Evolutionary conservation across 805 yeast genomes (phyloP).

Genomic region (Barnettozyma botsteinii): DNA sequence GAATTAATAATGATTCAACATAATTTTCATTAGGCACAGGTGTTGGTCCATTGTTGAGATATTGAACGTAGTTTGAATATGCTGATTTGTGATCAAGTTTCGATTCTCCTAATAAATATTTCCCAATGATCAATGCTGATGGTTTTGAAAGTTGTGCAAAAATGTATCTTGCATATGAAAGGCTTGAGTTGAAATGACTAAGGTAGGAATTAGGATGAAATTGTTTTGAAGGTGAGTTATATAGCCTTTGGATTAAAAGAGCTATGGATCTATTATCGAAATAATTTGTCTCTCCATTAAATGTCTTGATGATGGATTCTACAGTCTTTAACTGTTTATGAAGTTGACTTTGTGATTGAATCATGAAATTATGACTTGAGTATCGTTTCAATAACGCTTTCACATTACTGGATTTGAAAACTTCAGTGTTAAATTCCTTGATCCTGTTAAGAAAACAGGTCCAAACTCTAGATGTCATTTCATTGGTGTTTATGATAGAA

Average conservation of each 20-base stretch:
- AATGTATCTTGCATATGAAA: conserved; percentile 20
- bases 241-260: conserved; percentile 11
- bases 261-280: conserved; percentile 18
- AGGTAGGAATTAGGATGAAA: conserved; percentile 1
- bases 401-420: conserved; percentile 1
- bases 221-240: background rate
- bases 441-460: conserved; percentile 1
- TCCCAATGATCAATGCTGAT: conserved; percentile 17
- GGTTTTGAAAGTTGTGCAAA: conserved; percentile 16
- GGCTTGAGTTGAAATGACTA: conserved; percentile 5
- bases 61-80: conserved; percentile 23
- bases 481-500: background rate
- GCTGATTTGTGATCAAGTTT: conserved; percentile 28
- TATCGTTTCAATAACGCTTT: background rate
- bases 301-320: background rate
- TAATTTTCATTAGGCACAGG: conserved; percentile 27
- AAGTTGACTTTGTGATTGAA: conserved; percentile 3
- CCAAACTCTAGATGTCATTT: conserved; percentile 7
- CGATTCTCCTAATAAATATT: conserved; percentile 27
- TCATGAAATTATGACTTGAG: background rate
- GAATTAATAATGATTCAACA: conserved; percentile 41
- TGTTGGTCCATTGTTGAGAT: conserved; percentile 18
- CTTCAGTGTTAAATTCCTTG: conserved; percentile 1
- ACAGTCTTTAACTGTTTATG: conserved; percentile 2
- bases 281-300: conserved; percentile 1